Evolutionary conservation across 1,284 basidiomycete species (phyloP), one percentile per base, ranked within the genome.

Genomic region (Spongispora temasekensis): DNA sequence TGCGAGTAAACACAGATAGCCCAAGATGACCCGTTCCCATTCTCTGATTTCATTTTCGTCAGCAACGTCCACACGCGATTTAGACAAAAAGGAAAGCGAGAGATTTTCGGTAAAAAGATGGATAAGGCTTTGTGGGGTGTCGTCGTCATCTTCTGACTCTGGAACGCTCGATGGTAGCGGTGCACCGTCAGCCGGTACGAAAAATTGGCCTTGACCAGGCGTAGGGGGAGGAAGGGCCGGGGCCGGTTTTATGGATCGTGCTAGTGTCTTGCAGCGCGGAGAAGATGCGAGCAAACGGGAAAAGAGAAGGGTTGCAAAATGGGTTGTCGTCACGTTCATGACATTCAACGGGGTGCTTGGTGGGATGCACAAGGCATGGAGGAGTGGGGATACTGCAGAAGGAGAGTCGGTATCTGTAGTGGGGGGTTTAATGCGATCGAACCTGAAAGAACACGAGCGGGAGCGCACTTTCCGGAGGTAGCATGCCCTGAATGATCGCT

Each of bases 11-110:
- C 87, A 85, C 46, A 98, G 80, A 73, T 98, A 97, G 1, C 89
- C 92, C 6, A 94, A 88, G 70, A 95, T 89, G 60, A 98, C 80
- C 61, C 94, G 82, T 64, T 95, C 94, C 95, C 95, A 98, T 67
- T 96, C 94, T 58, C 86, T 77, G 6, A 83, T 79, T 66, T 92
- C 87, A 54, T 79, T 75, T 61, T 74, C 71, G 65, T 83, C 81
- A 32, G 88, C 92, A 66, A 83, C 84, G 78, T 92, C 78, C 70
- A 89, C 79, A n/a, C 86, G 79, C 4, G 84, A 83, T 15, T 89
- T 83, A 17, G 88, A 84, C 34, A 93, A 75, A 63, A 93, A 82
- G 2, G 88, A 81, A 8, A 93, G 73, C 0, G 88, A 88, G 17
- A 93, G 76, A 66, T 91, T 88, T 67, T 93, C 91, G 55, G 81